These are phyloP conservation scores for Drechslerella dactyloides DNA, from an alignment of 2,329 filamentous ascomycete species.

Conservation along the genomic window DNA sequence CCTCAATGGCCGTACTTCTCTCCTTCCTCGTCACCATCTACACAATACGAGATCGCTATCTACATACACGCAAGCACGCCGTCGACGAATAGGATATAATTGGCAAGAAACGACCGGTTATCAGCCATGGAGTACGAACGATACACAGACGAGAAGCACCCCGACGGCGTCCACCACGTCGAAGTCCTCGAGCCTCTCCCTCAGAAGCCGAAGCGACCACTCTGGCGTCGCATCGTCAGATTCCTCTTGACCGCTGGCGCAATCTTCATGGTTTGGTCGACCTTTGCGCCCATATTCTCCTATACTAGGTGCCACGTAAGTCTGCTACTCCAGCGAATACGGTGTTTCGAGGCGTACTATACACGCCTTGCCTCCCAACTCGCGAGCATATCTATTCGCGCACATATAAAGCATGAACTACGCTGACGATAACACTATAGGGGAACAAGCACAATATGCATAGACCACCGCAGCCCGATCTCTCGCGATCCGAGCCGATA, in stretches of 20 bases:
- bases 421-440: neutral
- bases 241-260: constrained; percentile 16
- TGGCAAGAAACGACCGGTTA: neutral
- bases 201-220: constrained; percentile 38
- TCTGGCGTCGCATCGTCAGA: constrained; percentile 33
- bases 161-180: constrained; percentile 29
- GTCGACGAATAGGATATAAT: neutral
- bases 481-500: neutral
- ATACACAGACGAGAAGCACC: constrained; percentile 44
- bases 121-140: constrained; percentile 33
- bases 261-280: constrained; percentile 25
- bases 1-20: neutral
- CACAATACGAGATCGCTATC: neutral
- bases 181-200: constrained; percentile 19
- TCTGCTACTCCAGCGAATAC: neutral
- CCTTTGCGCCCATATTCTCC: constrained; percentile 19
- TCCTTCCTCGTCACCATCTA: too few relatives aligned
- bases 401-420: neutral
- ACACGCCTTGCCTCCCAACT: too few relatives aligned
- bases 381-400: too few relatives aligned
- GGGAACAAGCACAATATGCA: neutral
- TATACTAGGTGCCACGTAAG: constrained; percentile 36
- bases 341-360: too few relatives aligned
- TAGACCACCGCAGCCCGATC: neutral
- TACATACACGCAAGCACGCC: neutral